Conservation (phyloP, 331 rosid genomes). For the Prunus yedoensis region DNA sequence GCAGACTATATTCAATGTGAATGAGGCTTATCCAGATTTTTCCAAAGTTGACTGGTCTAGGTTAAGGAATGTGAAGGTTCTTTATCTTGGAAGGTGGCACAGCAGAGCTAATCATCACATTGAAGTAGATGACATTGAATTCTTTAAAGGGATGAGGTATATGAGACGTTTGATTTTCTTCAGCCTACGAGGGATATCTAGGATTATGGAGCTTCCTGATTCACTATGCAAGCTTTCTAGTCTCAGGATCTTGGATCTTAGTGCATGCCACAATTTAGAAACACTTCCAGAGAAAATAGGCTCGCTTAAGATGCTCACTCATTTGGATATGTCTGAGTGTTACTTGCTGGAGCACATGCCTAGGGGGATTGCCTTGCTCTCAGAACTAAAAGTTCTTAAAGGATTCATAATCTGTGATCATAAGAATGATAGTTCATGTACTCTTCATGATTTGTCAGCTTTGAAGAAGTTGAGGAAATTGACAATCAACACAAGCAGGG, state of each 20-base stretch:
- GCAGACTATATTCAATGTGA: slow-evolving; percentile 37
- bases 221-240: slow-evolving; percentile 16
- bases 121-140: background rate
- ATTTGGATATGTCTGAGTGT: slow-evolving; percentile 34
- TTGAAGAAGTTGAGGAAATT: slow-evolving; percentile 29
- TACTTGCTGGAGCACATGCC: slow-evolving; percentile 28
- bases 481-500: slow-evolving; percentile 14
- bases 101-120: slow-evolving; percentile 16
- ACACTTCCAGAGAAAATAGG: slow-evolving; percentile 6
- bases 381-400: slow-evolving; percentile 23
- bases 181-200: slow-evolving; percentile 30
- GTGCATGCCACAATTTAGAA: slow-evolving; percentile 29
- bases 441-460: slow-evolving; percentile 7
- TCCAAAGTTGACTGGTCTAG: slow-evolving; percentile 25
- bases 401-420: slow-evolving; percentile 20
- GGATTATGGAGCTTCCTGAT: slow-evolving; percentile 21
- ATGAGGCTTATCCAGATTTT: slow-evolving; percentile 21
- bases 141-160: slow-evolving; percentile 6
- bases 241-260: slow-evolving; percentile 32
- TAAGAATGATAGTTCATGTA: background rate
- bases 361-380: slow-evolving; percentile 15
- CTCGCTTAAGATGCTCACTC: slow-evolving; percentile 16
- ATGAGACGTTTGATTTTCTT: slow-evolving; percentile 21
- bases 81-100: slow-evolving; percentile 35
- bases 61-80: slow-evolving; percentile 26